Evolutionary conservation across 805 yeast genomes (phyloP).

Genomic region (Teunomyces funiuensis): DNA sequence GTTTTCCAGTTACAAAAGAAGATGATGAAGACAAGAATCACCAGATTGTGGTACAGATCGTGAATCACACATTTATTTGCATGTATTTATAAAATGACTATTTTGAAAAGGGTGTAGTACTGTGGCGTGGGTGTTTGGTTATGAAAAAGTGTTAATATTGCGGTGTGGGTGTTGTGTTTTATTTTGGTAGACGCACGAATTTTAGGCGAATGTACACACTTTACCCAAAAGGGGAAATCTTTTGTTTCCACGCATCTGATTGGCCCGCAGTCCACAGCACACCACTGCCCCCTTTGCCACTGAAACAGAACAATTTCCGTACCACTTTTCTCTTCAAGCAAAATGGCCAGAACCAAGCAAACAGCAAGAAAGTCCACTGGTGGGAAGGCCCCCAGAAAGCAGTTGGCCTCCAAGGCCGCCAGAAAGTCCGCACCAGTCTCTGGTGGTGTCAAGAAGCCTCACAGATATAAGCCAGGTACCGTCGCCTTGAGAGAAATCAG

Average conservation of each 20-base stretch:
- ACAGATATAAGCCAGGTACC: conserved; percentile 52
- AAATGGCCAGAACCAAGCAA: conserved; percentile 50
- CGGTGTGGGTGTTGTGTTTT: background rate
- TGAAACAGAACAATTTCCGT: background rate
- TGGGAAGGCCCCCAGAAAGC: conserved; percentile 51
- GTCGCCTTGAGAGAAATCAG: conserved; percentile 50
- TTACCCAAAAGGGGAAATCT: background rate
- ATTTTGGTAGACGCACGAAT: too few relatives aligned
- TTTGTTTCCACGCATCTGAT: conserved; percentile 5
- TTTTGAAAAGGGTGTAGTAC: background rate
- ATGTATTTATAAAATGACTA: conserved; percentile 3
- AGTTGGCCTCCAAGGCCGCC: conserved; percentile 49
- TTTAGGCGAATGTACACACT: background rate
- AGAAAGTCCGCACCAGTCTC: conserved; percentile 48
- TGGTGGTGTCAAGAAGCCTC: conserved; percentile 50
- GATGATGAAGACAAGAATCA: conserved; percentile 78
- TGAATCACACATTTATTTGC: conserved; percentile 13
- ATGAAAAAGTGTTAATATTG: too few relatives aligned
- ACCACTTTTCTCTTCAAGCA: conserved; percentile 7
- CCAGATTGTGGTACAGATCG: conserved; percentile 82
- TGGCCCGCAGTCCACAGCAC: conserved; percentile 1
- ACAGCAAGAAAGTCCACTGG: conserved; percentile 50
- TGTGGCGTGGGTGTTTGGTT: background rate
- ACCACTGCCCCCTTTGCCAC: conserved; percentile 1
- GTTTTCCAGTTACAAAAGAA: conserved; percentile 86